A percentile compares a stretch with the other conserved stretches of the same genome.
Evolutionary conservation across 306 rosid genomes (phyloP).

Genomic region (Hippophae rhamnoides): DNA sequence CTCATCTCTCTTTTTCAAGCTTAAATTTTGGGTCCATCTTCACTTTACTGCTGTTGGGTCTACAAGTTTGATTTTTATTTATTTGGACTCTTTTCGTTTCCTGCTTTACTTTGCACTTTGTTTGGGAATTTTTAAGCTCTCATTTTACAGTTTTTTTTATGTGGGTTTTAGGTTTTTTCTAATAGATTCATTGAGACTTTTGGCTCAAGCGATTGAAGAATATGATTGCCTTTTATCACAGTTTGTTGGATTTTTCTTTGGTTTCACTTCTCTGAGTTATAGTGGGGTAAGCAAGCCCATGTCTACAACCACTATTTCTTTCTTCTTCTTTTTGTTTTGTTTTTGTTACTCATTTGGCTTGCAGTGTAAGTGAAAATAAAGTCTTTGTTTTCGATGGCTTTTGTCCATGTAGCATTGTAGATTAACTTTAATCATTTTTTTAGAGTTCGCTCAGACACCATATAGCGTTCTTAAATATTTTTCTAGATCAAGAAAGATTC

Average conservation of each 20-base stretch:
- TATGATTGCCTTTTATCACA: slow-evolving; percentile 40
- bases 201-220: slow-evolving; percentile 38
- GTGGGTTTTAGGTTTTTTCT: slow-evolving; percentile 13
- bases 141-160: slow-evolving; percentile 21
- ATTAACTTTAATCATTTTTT: slow-evolving; percentile 14
- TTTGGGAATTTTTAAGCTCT: slow-evolving; percentile 14
- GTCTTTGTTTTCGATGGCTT: slow-evolving; percentile 2
- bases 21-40: slow-evolving; percentile 18
- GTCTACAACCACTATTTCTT: slow-evolving; percentile 9
- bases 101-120: slow-evolving; percentile 14
- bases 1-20: neutral
- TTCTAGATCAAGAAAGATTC: slow-evolving; percentile 26
- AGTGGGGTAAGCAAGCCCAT: slow-evolving; percentile 38
- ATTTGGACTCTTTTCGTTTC: neutral
- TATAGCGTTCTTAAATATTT: slow-evolving; percentile 11
- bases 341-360: slow-evolving; percentile 21
- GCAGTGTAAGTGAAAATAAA: slow-evolving; percentile 36
- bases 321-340: slow-evolving; percentile 7
- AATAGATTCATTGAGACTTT: slow-evolving; percentile 31
- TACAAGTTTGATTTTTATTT: slow-evolving; percentile 4
- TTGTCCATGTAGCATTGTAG: slow-evolving; percentile 32
- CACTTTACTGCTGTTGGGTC: slow-evolving; percentile 23
- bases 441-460: neutral
- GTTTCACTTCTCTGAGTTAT: slow-evolving; percentile 65
- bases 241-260: slow-evolving; percentile 43